phyloP scores from a whole-genome alignment of 169 alveolate species.

The Plasmodium yoelii region DNA sequence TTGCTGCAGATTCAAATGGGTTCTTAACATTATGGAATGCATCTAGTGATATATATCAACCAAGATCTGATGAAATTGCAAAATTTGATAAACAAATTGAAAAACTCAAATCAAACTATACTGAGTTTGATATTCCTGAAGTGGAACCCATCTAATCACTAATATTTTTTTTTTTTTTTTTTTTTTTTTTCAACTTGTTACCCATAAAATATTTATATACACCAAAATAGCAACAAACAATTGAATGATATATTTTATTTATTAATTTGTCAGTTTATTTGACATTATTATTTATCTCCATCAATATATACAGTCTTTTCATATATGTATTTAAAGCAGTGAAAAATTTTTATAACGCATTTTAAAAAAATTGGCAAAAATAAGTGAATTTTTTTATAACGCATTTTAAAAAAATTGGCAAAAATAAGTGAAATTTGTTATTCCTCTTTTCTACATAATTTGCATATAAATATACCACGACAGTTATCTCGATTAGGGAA shows the following conservation, averaged over 20 bases:
- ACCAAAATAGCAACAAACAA: neutral
- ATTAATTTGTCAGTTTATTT: too few species aligned
- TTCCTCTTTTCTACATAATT: conserved; percentile 2
- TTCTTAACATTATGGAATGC: conserved; percentile 54
- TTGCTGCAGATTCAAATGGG: conserved; percentile 67
- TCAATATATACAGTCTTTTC: too few species aligned
- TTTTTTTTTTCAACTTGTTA: too few species aligned
- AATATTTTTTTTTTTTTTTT: too few species aligned
- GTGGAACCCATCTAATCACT: neutral
- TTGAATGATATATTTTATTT: neutral
- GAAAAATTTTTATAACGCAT: too few species aligned
- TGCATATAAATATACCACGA: conserved; percentile 65
- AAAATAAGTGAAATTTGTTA: too few species aligned
- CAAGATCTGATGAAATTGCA: conserved; percentile 53
- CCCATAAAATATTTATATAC: neutral
- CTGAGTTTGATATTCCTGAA: neutral
- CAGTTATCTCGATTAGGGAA: conserved; percentile 39
- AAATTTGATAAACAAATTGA: conserved; percentile 13
- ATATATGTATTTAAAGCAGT: too few species aligned
- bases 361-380: too few species aligned
- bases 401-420: too few species aligned
- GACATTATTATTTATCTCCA: too few species aligned
- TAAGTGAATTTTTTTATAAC: too few species aligned
- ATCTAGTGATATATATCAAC: conserved; percentile 67
- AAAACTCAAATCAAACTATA: conserved; percentile 20